Conservation (phyloP, 208 protist species). For the Acanthamoeba culbertsoni region DNA sequence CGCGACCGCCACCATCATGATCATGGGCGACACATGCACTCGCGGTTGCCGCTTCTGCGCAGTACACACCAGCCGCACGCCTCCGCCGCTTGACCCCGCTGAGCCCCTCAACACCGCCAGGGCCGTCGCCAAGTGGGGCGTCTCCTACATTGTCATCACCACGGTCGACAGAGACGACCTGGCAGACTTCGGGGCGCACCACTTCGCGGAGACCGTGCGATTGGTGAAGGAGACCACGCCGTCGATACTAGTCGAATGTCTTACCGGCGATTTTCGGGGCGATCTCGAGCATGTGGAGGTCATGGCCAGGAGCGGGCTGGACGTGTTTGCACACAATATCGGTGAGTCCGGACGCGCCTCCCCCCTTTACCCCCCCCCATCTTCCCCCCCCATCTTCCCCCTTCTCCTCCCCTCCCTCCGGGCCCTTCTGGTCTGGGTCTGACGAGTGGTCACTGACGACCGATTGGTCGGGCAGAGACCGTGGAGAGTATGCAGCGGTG, state of each 20-base stretch:
- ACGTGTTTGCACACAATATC: constrained; percentile 98
- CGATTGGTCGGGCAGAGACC: constrained; percentile 5
- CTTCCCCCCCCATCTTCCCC: neutral
- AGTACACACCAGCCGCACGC: constrained; percentile 92
- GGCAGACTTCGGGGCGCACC: constrained; percentile 90
- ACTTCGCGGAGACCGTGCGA: constrained; percentile 91
- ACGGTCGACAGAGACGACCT: constrained; percentile 94
- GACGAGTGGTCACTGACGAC: neutral
- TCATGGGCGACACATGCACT: constrained; percentile 97
- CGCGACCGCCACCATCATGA: constrained; percentile 97
- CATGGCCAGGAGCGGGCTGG: constrained; percentile 92
- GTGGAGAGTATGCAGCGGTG: constrained; percentile 60
- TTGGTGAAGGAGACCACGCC: constrained; percentile 86
- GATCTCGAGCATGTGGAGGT: constrained; percentile 86
- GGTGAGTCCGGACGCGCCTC: constrained; percentile 97
- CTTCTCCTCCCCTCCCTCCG: neutral
- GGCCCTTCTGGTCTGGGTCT: neutral
- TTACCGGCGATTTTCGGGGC: constrained; percentile 96
- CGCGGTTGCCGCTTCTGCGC: constrained; percentile 98
- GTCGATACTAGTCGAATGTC: constrained; percentile 92
- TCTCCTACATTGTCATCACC: constrained; percentile 98
- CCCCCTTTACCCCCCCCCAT: constrained; percentile 64
- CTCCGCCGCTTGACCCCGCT: constrained; percentile 92
- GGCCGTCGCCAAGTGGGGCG: constrained; percentile 94
- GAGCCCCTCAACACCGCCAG: constrained; percentile 93